phyloP scores from a whole-genome alignment of 2,329 filamentous ascomycete species.

The Albophoma yamanashiensis region DNA sequence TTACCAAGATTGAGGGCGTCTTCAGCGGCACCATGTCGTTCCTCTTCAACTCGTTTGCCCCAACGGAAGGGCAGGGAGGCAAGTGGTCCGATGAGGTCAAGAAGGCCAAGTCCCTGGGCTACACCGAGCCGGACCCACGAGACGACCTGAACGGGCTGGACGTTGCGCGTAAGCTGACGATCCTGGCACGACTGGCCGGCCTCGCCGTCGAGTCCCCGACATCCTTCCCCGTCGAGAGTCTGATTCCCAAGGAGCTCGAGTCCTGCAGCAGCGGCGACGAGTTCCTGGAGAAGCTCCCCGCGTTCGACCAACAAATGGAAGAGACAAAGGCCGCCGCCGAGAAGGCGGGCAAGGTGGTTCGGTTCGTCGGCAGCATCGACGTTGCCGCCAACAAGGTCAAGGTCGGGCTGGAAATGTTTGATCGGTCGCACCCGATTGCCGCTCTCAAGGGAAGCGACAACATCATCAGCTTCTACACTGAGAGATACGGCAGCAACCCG shows the following conservation, averaged over 20 bases:
- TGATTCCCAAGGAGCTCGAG: constrained; percentile 84
- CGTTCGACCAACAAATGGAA: constrained; percentile 87
- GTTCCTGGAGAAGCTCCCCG: constrained; percentile 70
- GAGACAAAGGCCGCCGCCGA: constrained; percentile 75
- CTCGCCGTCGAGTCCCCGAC: constrained; percentile 73
- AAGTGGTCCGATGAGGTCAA: constrained; percentile 87
- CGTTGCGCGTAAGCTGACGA: constrained; percentile 92
- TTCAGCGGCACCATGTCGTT: constrained; percentile 98
- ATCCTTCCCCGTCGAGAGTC: constrained; percentile 83
- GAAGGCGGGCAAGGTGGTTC: constrained; percentile 79
- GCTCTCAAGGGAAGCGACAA: constrained; percentile 95
- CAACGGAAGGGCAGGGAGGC: constrained; percentile 60
- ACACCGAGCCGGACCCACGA: constrained; percentile 79
- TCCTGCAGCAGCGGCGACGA: constrained; percentile 67
- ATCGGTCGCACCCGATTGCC: constrained; percentile 82
- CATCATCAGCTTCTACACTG: constrained; percentile 97
- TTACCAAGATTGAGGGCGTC: constrained; percentile 89
- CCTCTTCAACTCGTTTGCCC: constrained; percentile 95
- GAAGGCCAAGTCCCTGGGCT: constrained; percentile 86
- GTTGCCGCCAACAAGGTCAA: constrained; percentile 71
- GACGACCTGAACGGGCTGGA: constrained; percentile 83
- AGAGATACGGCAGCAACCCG: constrained; percentile 83
- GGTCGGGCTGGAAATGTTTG: constrained; percentile 85
- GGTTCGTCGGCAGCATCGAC: constrained; percentile 91
- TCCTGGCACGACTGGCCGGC: constrained; percentile 77